Percentiles rank a stretch among this genome's conserved stretches.
Evolutionary conservation across 2,329 filamentous ascomycete species (phyloP).

Genomic region (Sclerotinia subarctica): DNA sequence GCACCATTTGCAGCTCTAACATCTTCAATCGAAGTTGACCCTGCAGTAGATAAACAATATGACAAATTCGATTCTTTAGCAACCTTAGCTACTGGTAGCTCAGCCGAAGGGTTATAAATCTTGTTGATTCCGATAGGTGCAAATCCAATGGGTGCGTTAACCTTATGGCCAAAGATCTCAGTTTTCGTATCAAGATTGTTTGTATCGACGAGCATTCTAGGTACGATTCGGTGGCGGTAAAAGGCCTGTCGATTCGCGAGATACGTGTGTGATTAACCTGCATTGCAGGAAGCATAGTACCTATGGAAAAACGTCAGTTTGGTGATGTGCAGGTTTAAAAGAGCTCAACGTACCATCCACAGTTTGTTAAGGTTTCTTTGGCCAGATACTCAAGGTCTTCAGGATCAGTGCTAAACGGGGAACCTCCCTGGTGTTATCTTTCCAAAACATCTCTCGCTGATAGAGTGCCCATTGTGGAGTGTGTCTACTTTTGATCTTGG

Average conservation of each 20-base stretch:
- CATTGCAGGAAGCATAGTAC: slow-evolving; percentile 56
- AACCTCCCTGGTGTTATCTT: slow-evolving; percentile 46
- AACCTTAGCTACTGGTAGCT: slow-evolving; percentile 57
- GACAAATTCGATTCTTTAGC: slow-evolving; percentile 55
- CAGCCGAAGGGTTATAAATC: slow-evolving; percentile 58
- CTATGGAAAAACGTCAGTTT: slow-evolving; percentile 24
- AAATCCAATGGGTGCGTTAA: slow-evolving; percentile 60
- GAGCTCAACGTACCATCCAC: slow-evolving; percentile 47
- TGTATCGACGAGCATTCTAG: slow-evolving; percentile 59
- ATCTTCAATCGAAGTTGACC: slow-evolving; percentile 51
- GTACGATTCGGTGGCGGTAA: slow-evolving; percentile 60
- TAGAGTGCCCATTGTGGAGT: slow-evolving; percentile 55
- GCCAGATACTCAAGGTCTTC: slow-evolving; percentile 57
- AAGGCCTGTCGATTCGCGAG: slow-evolving; percentile 62
- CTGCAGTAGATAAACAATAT: slow-evolving; percentile 59
- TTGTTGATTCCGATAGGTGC: slow-evolving; percentile 64
- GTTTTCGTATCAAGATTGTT: slow-evolving; percentile 53
- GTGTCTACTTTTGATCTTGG: slow-evolving; percentile 48
- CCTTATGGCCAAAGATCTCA: slow-evolving; percentile 57
- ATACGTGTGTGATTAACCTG: slow-evolving; percentile 50
- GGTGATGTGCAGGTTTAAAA: background rate
- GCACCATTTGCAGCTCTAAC: slow-evolving; percentile 54
- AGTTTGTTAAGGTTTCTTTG: slow-evolving; percentile 52
- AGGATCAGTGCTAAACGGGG: slow-evolving; percentile 55
- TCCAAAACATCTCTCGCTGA: slow-evolving; percentile 55